Evolutionary conservation across 2,329 filamentous ascomycete genomes (phyloP), one percentile per base, ranked within the genome.

Genomic region (Daldinia sp.): DNA sequence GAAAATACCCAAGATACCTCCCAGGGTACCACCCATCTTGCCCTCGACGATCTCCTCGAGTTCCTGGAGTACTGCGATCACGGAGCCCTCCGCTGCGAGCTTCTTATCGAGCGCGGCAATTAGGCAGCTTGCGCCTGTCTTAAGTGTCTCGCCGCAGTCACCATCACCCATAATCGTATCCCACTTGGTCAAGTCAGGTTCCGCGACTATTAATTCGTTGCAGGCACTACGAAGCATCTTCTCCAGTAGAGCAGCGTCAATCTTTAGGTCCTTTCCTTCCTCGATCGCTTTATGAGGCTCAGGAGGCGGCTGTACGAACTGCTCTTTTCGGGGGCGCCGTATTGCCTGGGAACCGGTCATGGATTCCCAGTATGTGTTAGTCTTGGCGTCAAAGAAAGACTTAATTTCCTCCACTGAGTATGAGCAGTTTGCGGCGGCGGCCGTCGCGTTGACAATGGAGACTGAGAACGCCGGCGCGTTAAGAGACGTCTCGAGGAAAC

Each of bases 381-480:
- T 89, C 47, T 82, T 85, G 25, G 81, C 81, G 72, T 92, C 90
- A n/a, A 90, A 80, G 64, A 91, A 85, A 15, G 79, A 77, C 64
- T 90, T 82, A 77, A 91, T 84, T 8, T 87, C 81, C 1, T 78
- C 79, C 32, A 73, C 75, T 0, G 80, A 80, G 72, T 84, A 85
- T 1, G 76, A 67, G 71, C 78, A 82, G 61, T 77, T 78, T 49
- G 71, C 71, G 0, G 83, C 79, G 0, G 81, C 79, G 0, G 79
- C 80, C 0, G 82, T 81, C 35, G 87, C 72, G 73, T 88, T 90
- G 70, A 90, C 77, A 49, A 92, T 69, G 3, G 88, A 90, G 4
- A 92, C 82, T 11, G 87, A 90, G 71, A 92, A 92, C 0, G 88
- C 90, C 0, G 89, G 83, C 0, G 88, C 89, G 67, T 92, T 91